A percentile compares a stretch with the other conserved stretches of the same genome.
phyloP scores from a whole-genome alignment of 805 yeast species.

The Candida ortonii region DNA sequence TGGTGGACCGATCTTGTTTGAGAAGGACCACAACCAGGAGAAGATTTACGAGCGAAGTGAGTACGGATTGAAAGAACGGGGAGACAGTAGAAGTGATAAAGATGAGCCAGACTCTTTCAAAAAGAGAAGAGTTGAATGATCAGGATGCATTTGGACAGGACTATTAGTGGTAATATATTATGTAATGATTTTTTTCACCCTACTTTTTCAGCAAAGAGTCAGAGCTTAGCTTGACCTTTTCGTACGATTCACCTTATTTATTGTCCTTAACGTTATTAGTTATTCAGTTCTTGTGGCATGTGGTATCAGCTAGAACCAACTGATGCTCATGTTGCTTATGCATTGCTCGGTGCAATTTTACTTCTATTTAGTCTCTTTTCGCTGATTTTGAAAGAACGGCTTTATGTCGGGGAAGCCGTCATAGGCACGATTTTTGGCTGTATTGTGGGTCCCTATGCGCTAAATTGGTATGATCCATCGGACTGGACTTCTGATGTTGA shows the following conservation, averaged over 20 bases:
- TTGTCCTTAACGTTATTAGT: not conserved
- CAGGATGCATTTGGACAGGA: not conserved
- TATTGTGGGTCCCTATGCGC: constrained; percentile 83
- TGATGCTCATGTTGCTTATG: constrained; percentile 81
- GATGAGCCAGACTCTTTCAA: too few relatives aligned
- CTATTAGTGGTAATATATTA: not conserved
- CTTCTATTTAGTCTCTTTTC: constrained; percentile 79
- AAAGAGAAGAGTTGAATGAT: constrained; percentile 2
- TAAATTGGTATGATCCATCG: constrained; percentile 78
- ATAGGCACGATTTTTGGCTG: constrained; percentile 84
- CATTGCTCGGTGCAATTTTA: constrained; percentile 79
- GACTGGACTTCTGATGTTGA: constrained; percentile 67
- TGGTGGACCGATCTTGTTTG: constrained; percentile 28
- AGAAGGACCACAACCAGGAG: constrained; percentile 19
- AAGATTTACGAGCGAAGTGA: constrained; percentile 6
- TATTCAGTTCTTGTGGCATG: constrained; percentile 7
- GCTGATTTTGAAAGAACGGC: constrained; percentile 73
- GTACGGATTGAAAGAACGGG: constrained; percentile 8
- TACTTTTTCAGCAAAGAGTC: not conserved
- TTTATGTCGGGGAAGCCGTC: constrained; percentile 89
- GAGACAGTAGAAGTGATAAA: too few relatives aligned
- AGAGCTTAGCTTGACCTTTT: not conserved
- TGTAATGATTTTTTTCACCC: not conserved
- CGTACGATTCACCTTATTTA: not conserved
- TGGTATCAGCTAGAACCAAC: constrained; percentile 22